Base-by-base conservation (phyloP, 805 yeast genomes). In the Kregervanrija delftensis region DNA sequence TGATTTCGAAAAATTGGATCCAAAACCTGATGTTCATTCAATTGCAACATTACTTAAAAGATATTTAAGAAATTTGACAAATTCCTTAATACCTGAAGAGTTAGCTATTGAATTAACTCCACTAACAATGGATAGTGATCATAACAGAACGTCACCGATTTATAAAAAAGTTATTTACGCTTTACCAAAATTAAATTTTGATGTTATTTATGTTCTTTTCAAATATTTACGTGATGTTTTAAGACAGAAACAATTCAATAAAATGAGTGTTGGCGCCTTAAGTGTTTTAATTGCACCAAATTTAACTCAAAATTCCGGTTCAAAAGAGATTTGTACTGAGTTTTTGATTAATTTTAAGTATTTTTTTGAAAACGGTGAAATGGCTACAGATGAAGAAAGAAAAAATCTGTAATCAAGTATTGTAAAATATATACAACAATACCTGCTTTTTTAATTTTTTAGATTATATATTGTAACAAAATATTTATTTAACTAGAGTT, bases 1-100 rank as follows among this genome's bases (percentile, higher is more conserved):
- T 38, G 88, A 86, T 56, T 68, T 90, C 42, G 73, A 70, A 49
- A 63, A 64, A 33, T 50, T 75, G 22, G 60, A 63, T 0, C 60
- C 71, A 33, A 63, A 59, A 34, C 80, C 81, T 0, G 96, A 90
- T 61, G 81, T 86, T 30, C 89, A 91, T 61, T 84, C 96, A 0
- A 83, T 87, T 8, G 83, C 96, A 2, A 96, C 96, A 0, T 66
- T 91, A 37, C 67, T 91, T 51, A 91, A 91, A 59, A 71, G 90
- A 13, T 91, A 83, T 64, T 67, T 91, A 45, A 71, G 98, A 49
- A 88, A 82, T 44, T 62, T 91, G 44, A 88, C 95, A 2, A 72
- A 76, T 15, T 76, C 88, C n/a, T 65, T 88, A 34, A 81, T 91
- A 0, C 73, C 71, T 22, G 74, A 72, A n/a, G 66, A 63, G 30